Evolutionary conservation across 2,329 filamentous ascomycete genomes (phyloP), one percentile per base, ranked within the genome.

Genomic region (Scytalidium lignicola): DNA sequence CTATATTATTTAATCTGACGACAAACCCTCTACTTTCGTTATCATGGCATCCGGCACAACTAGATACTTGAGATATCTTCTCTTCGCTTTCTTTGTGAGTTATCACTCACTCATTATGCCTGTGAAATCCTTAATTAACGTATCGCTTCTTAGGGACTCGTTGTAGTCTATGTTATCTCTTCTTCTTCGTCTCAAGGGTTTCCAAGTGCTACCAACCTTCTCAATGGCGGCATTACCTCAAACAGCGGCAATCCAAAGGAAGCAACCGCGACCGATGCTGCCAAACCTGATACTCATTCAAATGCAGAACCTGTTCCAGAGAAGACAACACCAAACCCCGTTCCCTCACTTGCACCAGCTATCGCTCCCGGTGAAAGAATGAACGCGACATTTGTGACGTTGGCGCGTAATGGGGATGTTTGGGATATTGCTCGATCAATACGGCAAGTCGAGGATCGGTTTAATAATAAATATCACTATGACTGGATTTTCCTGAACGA

Each of bases 401-500:
- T 99, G 53, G 93, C 93, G 47, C 86, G 93, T 62, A 99, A 99
- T 73, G 79, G 75, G 49, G 93, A 99, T 65, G 74, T 97, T 22
- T 99, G 93, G 93, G 93, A 99, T 45, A 96, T 99, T 65, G 88
- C 90, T 54, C 83, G 90, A 63, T 96, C 91, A 12, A 99, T 99
- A 65, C 89, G 93, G 49, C 89, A 96, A 65, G 84, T 99, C 49
- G 93, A 99, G 72, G 93, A 99, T 70, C 88, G 93, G 65, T 99
- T 99, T 82, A 99, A 99, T 74, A 83, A 84, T 63, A 88, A 92
- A 62, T 97, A 88, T 75, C 85, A 95, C 74, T 99, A 99, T 72
- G 92, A 97, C 67, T 99, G 95, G 95, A 92, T 99, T 47, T 99
- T 99, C 74, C 75, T 99, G 54, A 99, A 99, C 71, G 93, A 99